phyloP scores from a whole-genome alignment of 2,329 filamentous ascomycete species.

The Trichoderma aggressivum region DNA sequence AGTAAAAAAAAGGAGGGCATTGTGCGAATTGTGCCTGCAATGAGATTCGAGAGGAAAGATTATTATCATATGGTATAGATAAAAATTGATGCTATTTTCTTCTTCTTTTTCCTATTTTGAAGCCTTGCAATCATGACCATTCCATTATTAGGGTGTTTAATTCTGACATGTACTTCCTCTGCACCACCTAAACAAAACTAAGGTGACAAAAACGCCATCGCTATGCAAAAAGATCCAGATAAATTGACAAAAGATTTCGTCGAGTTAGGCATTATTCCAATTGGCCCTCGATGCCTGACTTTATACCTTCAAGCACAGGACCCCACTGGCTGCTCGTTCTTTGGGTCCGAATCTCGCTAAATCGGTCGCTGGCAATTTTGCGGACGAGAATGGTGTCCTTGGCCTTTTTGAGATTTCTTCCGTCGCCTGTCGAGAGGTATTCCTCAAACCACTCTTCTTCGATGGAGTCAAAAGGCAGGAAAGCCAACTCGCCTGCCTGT shows the following conservation, averaged over 20 bases:
- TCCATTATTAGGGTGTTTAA: not conserved
- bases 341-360: slow-evolving; percentile 46
- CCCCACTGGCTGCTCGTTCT: slow-evolving; percentile 46
- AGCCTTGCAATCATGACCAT: not conserved
- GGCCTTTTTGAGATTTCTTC: slow-evolving; percentile 60
- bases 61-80: not conserved
- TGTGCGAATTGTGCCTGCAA: not conserved
- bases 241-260: not conserved
- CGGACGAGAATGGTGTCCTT: slow-evolving; percentile 74
- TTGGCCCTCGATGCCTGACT: slow-evolving; percentile 40
- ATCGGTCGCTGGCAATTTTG: slow-evolving; percentile 63
- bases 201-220: slow-evolving; percentile 18
- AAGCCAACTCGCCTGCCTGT: slow-evolving; percentile 66
- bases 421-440: slow-evolving; percentile 61
- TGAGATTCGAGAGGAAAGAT: not conserved
- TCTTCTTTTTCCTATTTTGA: not conserved
- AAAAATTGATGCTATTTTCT: not conserved
- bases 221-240: slow-evolving; percentile 15
- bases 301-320: slow-evolving; percentile 50
- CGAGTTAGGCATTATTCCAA: slow-evolving; percentile 23
- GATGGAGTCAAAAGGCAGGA: slow-evolving; percentile 64
- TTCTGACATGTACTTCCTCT: not conserved
- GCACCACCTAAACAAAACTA: not conserved
- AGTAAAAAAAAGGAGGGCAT: slow-evolving; percentile 12
- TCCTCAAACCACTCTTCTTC: slow-evolving; percentile 76